Percentiles rank a stretch among this genome's conserved stretches.
These are phyloP conservation scores for Irpex lacteus DNA, from an alignment of 1,284 basidiomycete genomes.

Conservation along the genomic window DNA sequence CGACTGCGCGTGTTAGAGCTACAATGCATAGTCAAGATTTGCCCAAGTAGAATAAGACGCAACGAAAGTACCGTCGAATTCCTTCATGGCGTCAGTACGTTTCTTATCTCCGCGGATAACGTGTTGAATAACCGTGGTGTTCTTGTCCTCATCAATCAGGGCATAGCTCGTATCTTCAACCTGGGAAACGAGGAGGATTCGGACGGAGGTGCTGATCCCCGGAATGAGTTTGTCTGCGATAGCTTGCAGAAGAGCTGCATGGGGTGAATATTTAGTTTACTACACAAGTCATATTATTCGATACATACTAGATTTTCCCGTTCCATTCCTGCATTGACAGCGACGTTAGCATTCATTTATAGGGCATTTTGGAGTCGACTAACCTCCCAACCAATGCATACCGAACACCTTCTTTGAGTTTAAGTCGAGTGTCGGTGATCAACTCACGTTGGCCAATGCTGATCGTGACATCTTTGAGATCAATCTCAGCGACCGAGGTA, in stretches of 20 bases:
- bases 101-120: constrained; percentile 11
- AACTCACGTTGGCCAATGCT: constrained; percentile 48
- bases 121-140: constrained; percentile 8
- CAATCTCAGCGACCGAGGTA: constrained; percentile 40
- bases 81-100: constrained; percentile 11
- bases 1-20: constrained; percentile 16
- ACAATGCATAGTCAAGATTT: too few species aligned
- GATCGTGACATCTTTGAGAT: constrained; percentile 45
- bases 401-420: constrained; percentile 47
- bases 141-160: neutral
- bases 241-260: constrained; percentile 9
- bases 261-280: too few species aligned
- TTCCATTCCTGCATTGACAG: constrained; percentile 9
- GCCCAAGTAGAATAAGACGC: too few species aligned
- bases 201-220: constrained; percentile 8
- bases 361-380: neutral
- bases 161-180: constrained; percentile 4
- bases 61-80: constrained; percentile 12
- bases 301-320: constrained; percentile 11
- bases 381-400: constrained; percentile 47
- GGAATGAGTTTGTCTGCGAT: constrained; percentile 13
- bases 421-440: constrained; percentile 48
- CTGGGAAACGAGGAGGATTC: constrained; percentile 13
- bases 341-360: neutral
- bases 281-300: neutral